A percentile compares a stretch with the other conserved stretches of the same genome.
These are phyloP conservation scores for Aspergillus sp. DNA, from an alignment of 2,329 filamentous ascomycete species.

Conservation along the genomic window DNA sequence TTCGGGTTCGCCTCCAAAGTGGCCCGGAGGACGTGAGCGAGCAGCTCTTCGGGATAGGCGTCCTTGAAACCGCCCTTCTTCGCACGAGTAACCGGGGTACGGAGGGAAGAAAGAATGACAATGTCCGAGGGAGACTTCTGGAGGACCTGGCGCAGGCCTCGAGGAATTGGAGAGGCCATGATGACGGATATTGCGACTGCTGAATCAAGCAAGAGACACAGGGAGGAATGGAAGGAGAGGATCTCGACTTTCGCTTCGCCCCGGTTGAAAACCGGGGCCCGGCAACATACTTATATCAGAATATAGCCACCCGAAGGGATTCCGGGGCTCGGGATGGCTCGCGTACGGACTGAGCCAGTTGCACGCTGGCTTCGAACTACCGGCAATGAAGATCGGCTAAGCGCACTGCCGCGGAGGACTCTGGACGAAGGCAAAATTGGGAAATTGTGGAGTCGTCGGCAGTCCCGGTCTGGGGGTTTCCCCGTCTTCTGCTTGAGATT, in stretches of 20 bases:
- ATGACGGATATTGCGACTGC: conserved; percentile 14
- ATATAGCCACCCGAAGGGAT: conserved; percentile 42
- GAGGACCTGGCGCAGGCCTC: conserved; percentile 74
- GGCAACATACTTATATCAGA: conserved; percentile 29
- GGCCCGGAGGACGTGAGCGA: conserved; percentile 63
- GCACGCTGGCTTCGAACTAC: conserved; percentile 24
- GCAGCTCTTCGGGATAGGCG: conserved; percentile 86
- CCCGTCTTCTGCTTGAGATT: not conserved
- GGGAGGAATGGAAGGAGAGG: not conserved
- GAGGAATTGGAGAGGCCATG: conserved; percentile 55
- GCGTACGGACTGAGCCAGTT: conserved; percentile 22
- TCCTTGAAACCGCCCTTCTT: conserved; percentile 83
- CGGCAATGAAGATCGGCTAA: conserved; percentile 43
- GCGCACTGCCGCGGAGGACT: conserved; percentile 31
- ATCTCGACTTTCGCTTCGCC: not conserved
- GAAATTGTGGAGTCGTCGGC: conserved; percentile 11
- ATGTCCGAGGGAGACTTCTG: conserved; percentile 77
- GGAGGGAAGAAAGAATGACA: conserved; percentile 86
- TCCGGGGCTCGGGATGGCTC: conserved; percentile 33
- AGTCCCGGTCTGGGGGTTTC: not conserved
- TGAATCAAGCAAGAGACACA: not conserved
- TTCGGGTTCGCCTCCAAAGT: conserved; percentile 72
- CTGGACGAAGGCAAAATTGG: conserved; percentile 26
- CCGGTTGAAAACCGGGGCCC: conserved; percentile 4
- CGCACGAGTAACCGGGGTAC: conserved; percentile 81